phyloP scores from a whole-genome alignment of 2,329 filamentous ascomycete genomes.

The Hysterium pulicare region DNA sequence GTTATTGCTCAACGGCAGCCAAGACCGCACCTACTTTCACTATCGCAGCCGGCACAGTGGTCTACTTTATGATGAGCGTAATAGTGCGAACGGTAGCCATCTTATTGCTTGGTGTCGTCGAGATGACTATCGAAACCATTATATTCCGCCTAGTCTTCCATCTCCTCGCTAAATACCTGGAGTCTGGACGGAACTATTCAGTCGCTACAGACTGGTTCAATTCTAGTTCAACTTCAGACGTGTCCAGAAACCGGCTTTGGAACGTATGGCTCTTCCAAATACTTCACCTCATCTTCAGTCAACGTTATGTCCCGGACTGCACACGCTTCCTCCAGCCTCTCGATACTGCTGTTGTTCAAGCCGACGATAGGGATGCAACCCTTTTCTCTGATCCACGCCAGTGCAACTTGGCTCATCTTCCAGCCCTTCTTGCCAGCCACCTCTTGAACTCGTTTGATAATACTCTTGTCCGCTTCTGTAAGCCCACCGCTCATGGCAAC shows the following conservation, averaged over 20 bases:
- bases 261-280: conserved; percentile 41
- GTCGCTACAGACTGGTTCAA: too few species aligned
- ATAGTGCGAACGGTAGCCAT: too few species aligned
- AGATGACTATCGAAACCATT: too few species aligned
- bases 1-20: too few species aligned
- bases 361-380: conserved; percentile 44
- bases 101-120: too few species aligned
- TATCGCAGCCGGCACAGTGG: too few species aligned
- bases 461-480: conserved; percentile 45
- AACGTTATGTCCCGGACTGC: conserved; percentile 35
- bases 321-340: conserved; percentile 42
- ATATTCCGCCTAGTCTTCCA: too few species aligned
- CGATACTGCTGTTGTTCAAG: conserved; percentile 35
- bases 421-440: conserved; percentile 51
- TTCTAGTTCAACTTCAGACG: not conserved
- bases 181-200: too few species aligned
- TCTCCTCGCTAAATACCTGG: too few species aligned
- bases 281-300: conserved; percentile 42
- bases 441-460: conserved; percentile 51
- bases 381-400: conserved; percentile 52
- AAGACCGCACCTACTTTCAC: too few species aligned
- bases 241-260: conserved; percentile 7
- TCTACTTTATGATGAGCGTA: too few species aligned
- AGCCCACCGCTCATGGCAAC: not conserved
- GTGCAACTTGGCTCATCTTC: conserved; percentile 58